These are phyloP conservation scores for Cyathus striatus DNA, from an alignment of 768 basidiomycete genomes.

Conservation along the genomic window DNA sequence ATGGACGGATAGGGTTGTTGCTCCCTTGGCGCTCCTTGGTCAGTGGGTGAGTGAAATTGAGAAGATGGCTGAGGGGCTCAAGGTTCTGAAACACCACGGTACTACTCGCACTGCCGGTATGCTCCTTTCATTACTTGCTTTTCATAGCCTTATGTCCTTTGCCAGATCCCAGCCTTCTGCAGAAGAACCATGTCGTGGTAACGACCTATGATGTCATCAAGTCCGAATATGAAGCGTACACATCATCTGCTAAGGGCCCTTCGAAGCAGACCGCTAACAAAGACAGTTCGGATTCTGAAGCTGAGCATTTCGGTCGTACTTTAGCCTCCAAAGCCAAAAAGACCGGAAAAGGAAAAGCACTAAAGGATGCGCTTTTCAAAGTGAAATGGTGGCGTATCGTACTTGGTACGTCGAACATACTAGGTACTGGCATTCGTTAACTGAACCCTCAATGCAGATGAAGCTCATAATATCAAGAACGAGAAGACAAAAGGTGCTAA, in stretches of 20 bases:
- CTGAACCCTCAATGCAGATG: slow-evolving; percentile 45
- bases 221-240: slow-evolving; percentile 65
- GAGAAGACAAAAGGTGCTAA: slow-evolving; percentile 69
- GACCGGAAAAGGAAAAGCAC: slow-evolving; percentile 29
- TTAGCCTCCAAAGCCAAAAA: slow-evolving; percentile 39
- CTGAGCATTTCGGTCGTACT: slow-evolving; percentile 40
- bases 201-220: slow-evolving; percentile 86
- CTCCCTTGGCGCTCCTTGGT: slow-evolving; percentile 79
- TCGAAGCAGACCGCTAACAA: slow-evolving; percentile 33
- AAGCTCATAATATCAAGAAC: slow-evolving; percentile 95
- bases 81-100: slow-evolving; percentile 84
- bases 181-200: slow-evolving; percentile 65
- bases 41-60: slow-evolving; percentile 90
- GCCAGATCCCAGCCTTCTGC: slow-evolving; percentile 50
- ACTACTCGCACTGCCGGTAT: slow-evolving; percentile 62
- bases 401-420: slow-evolving; percentile 49
- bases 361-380: slow-evolving; percentile 67
- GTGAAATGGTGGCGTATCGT: slow-evolving; percentile 84
- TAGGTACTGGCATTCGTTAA: slow-evolving; percentile 1
- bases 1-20: slow-evolving; percentile 59
- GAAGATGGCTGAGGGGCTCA: slow-evolving; percentile 62
- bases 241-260: slow-evolving; percentile 49
- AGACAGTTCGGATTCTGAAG: slow-evolving; percentile 33
- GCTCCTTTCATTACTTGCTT: slow-evolving; percentile 13
- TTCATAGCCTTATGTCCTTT: too few species aligned